phyloP scores from a whole-genome alignment of 805 yeast species.

The Starmerella powellii region DNA sequence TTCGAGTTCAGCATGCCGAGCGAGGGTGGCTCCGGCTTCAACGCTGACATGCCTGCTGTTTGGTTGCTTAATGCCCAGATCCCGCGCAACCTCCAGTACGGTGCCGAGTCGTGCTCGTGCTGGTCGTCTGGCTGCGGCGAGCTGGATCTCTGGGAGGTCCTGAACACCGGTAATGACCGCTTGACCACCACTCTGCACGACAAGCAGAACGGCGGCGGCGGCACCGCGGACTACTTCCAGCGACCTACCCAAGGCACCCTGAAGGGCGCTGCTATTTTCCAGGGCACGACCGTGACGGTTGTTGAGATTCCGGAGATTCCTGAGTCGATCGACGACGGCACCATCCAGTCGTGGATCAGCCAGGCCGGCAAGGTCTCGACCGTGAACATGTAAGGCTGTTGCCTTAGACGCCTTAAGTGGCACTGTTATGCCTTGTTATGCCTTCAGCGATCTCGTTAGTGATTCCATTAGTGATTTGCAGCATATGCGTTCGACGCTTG shows the following conservation, averaged over 20 bases:
- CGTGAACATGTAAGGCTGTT: conserved; percentile 11
- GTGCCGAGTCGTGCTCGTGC: conserved; percentile 75
- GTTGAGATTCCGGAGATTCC: conserved; percentile 54
- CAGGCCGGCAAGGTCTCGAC: conserved; percentile 38
- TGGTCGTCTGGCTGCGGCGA: conserved; percentile 98
- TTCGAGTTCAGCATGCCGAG: conserved; percentile 92
- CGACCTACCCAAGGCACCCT: conserved; percentile 71
- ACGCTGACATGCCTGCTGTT: conserved; percentile 94
- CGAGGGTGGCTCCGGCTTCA: conserved; percentile 37
- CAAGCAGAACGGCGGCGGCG: conserved; percentile 72
- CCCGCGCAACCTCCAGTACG: conserved; percentile 95
- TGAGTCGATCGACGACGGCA: conserved; percentile 41
- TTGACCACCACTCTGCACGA: conserved; percentile 67
- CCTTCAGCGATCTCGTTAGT: too few species aligned
- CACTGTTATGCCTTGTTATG: too few species aligned
- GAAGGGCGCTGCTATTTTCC: conserved; percentile 85
- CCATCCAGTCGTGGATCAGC: conserved; percentile 34
- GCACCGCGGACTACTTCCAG: conserved; percentile 70
- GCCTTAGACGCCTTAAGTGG: too few species aligned
- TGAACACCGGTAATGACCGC: conserved; percentile 61
- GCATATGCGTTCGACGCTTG: too few species aligned
- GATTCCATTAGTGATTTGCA: too few species aligned
- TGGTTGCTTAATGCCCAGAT: conserved; percentile 93
- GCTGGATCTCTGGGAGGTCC: conserved; percentile 84
- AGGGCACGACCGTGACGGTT: conserved; percentile 36